Evolutionary conservation across 805 yeast species (phyloP).

Genomic region (Yamadazyma sp.): DNA sequence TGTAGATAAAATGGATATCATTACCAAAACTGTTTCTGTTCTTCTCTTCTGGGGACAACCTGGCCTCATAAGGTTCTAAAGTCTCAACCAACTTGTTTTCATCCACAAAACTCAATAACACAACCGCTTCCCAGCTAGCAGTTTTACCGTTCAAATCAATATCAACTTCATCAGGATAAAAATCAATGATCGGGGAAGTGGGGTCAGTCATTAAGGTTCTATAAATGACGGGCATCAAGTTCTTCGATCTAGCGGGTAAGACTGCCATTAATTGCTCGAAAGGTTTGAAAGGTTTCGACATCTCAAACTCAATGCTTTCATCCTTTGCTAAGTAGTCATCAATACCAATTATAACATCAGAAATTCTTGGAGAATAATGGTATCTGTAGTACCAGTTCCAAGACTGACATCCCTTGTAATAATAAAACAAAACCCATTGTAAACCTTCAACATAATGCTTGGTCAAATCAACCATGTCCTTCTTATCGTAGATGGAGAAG

Average conservation of each 20-base stretch:
- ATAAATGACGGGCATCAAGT: constrained; percentile 73
- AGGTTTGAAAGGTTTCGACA: constrained; percentile 82
- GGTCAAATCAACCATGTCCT: constrained; percentile 59
- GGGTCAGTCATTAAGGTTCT: constrained; percentile 84
- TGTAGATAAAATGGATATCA: constrained; percentile 66
- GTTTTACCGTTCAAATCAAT: constrained; percentile 93
- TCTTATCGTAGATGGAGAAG: constrained; percentile 62
- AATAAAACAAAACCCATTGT: constrained; percentile 94
- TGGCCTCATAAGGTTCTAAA: constrained; percentile 62
- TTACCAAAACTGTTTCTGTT: constrained; percentile 72
- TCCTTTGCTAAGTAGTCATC: constrained; percentile 43
- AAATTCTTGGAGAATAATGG: constrained; percentile 93
- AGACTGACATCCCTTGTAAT: constrained; percentile 86
- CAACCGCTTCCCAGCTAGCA: constrained; percentile 98
- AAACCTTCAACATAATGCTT: constrained; percentile 89
- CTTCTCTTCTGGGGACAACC: constrained; percentile 67
- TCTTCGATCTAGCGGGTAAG: constrained; percentile 85
- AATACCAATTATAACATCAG: constrained; percentile 77
- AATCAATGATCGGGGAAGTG: constrained; percentile 82
- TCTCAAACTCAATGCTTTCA: constrained; percentile 48
- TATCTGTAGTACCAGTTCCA: constrained; percentile 94
- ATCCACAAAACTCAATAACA: constrained; percentile 88
- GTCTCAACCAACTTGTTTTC: constrained; percentile 71
- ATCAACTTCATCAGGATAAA: constrained; percentile 85
- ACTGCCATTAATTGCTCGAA: constrained; percentile 98